A percentile compares a stretch with the other conserved stretches of the same genome.
Evolutionary conservation across 2,329 filamentous ascomycete genomes (phyloP).

Genomic region (Metarhizium anisopliae): DNA sequence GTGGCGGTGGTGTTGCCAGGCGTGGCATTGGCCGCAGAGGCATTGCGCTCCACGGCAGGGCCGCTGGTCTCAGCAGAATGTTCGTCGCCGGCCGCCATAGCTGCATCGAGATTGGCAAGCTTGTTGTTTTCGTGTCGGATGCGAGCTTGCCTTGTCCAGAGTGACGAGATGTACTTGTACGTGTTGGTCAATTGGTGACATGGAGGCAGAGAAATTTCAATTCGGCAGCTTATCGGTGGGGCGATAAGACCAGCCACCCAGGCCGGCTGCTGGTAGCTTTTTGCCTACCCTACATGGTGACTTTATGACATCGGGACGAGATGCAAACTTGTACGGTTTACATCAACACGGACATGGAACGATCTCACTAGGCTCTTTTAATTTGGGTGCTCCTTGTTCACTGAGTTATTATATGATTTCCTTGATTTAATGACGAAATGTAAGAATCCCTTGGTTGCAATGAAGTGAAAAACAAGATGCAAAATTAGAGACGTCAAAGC

Average conservation of each 20-base stretch:
- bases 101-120: conserved; percentile 17
- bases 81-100: conserved; percentile 23
- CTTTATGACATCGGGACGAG: too few species aligned
- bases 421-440: too few species aligned
- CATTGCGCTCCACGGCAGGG: conserved; percentile 7
- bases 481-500: too few species aligned
- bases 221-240: not conserved
- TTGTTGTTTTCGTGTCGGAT: not conserved
- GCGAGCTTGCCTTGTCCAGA: not conserved
- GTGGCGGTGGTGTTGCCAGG: not conserved
- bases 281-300: not conserved
- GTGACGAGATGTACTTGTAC: conserved; percentile 5
- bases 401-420: too few species aligned
- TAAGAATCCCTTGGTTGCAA: too few species aligned
- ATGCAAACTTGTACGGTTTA: too few species aligned
- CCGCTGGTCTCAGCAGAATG: conserved; percentile 17
- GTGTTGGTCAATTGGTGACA: conserved; percentile 3
- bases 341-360: too few species aligned
- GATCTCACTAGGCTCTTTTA: too few species aligned
- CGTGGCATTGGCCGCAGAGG: conserved; percentile 5
- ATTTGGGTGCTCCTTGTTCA: too few species aligned
- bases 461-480: too few species aligned
- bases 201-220: conserved; percentile 3
- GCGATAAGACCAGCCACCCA: conserved; percentile 3
- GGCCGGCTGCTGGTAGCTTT: not conserved